Evolutionary conservation across 805 yeast species (phyloP).

Genomic region (Clavispora vitiphila): DNA sequence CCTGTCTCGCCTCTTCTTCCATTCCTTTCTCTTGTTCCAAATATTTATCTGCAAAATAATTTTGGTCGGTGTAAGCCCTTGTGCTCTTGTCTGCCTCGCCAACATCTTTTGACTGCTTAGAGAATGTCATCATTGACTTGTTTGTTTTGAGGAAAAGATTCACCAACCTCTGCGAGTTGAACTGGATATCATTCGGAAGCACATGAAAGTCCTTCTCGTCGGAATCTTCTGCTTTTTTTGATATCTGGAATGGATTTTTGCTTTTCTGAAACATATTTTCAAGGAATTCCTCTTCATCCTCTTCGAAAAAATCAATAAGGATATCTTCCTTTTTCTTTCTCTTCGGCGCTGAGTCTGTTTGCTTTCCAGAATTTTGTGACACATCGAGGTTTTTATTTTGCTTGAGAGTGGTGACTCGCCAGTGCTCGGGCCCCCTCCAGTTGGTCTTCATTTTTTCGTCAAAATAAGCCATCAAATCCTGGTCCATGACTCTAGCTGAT

Average conservation of each 20-base stretch:
- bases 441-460: conserved; percentile 64
- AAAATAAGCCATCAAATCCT: conserved; percentile 73
- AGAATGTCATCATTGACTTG: conserved; percentile 31
- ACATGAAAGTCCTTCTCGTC: conserved; percentile 32
- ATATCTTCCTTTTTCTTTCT: conserved; percentile 20
- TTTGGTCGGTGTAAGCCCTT: conserved; percentile 51
- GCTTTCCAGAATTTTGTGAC: conserved; percentile 1
- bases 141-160: conserved; percentile 66
- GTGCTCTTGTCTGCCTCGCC: conserved; percentile 11
- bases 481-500: conserved; percentile 38
- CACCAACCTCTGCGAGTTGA: conserved; percentile 63
- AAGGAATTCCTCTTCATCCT: conserved; percentile 22
- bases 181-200: conserved; percentile 70
- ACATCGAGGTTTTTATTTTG: conserved; percentile 28
- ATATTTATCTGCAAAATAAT: conserved; percentile 69
- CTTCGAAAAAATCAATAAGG: conserved; percentile 27
- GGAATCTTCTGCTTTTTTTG: conserved; percentile 29
- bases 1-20: conserved; percentile 29
- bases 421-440: conserved; percentile 92
- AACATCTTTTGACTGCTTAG: conserved; percentile 1
- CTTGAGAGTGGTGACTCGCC: conserved; percentile 61
- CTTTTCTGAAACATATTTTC: conserved; percentile 32
- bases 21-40: conserved; percentile 27
- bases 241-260: conserved; percentile 16
- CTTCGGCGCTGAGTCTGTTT: conserved; percentile 6